Evolutionary conservation across 2,329 filamentous ascomycete species (phyloP), one percentile per base, ranked within the genome.

Genomic region (Penicillium crustosum): DNA sequence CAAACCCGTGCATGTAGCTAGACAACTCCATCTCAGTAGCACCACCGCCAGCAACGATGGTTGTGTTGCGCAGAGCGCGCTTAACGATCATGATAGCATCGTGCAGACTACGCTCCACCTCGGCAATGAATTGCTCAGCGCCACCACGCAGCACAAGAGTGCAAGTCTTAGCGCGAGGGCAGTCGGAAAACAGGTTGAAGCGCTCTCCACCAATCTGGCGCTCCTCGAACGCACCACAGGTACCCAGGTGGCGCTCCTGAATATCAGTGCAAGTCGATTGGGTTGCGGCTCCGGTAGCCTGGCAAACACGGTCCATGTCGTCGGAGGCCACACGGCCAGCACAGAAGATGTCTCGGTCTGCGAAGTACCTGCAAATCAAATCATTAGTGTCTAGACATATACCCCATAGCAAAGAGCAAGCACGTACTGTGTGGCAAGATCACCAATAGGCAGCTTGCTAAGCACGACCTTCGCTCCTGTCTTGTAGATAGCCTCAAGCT

Each of bases 31-130:
- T 97, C 82, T 99, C 94, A 69, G 84, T 87, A 19, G 94, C 93
- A 74, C 94, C 94, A 68, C 94, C 94, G 69, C 94, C 94, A 45
- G 93, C 94, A 27, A 99, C 94, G 65, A 99, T 96, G 73, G 86
- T 90, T 72, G 89, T 89, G 82, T 97, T 96, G 81, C 91, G 91
- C 77, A 97, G 91, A 29, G 94, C 91, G 61, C 95, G 92, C 86
- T 97, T 97, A 73, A 99, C 94, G 71, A 99, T 96, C 94, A 99
- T 99, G 78, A 99, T 97, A 68, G 94, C 94, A 72, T 99, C 94
- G 82, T 99, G 94, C 66, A 99, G 85, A 73, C 91, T 96, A 64
- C 94, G 90, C 82, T 99, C 94, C 2, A 97, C 94, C 77, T 99
- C 94, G 58, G 94, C 94, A 69, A 99, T 99, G 80, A 99, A 99